Evolutionary conservation across 805 yeast genomes (phyloP).

Genomic region (Millerozyma miso): DNA sequence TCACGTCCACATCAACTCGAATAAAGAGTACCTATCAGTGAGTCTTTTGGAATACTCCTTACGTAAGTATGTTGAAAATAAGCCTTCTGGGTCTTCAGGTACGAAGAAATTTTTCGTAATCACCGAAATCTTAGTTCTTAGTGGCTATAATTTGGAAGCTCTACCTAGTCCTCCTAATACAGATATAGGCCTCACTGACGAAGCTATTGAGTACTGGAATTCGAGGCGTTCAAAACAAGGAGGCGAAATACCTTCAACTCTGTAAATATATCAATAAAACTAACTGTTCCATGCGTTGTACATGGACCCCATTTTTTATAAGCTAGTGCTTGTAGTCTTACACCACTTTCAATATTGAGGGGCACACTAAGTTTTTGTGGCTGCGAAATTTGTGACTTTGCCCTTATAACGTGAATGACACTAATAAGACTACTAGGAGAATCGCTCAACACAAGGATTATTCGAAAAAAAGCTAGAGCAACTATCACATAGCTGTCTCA

Average conservation of each 20-base stretch:
- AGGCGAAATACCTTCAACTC: not conserved
- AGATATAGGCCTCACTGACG: conserved; percentile 36
- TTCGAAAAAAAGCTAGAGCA: not conserved
- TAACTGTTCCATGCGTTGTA: no score
- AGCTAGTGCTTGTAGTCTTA: no score
- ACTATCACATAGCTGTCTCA: not conserved
- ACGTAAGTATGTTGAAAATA: conserved; percentile 36
- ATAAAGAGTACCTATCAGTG: conserved; percentile 17
- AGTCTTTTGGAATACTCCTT: conserved; percentile 48
- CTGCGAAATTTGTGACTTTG: conserved; percentile 3
- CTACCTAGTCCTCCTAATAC: conserved; percentile 16
- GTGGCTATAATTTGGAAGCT: conserved; percentile 49
- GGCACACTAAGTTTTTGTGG: conserved; percentile 2
- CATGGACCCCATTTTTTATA: no score
- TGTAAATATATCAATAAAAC: not conserved
- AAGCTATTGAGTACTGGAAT: conserved; percentile 56
- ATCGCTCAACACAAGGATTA: not conserved
- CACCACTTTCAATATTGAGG: not conserved
- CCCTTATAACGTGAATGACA: not conserved
- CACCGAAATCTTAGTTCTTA: conserved; percentile 54
- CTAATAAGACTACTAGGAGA: not conserved
- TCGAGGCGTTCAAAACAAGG: conserved; percentile 11
- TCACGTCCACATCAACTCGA: conserved; percentile 20
- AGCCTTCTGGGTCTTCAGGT: conserved; percentile 1
- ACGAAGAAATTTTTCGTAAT: conserved; percentile 35